These are phyloP conservation scores for Phaffia australis DNA, from an alignment of 768 basidiomycete genomes.

Conservation along the genomic window DNA sequence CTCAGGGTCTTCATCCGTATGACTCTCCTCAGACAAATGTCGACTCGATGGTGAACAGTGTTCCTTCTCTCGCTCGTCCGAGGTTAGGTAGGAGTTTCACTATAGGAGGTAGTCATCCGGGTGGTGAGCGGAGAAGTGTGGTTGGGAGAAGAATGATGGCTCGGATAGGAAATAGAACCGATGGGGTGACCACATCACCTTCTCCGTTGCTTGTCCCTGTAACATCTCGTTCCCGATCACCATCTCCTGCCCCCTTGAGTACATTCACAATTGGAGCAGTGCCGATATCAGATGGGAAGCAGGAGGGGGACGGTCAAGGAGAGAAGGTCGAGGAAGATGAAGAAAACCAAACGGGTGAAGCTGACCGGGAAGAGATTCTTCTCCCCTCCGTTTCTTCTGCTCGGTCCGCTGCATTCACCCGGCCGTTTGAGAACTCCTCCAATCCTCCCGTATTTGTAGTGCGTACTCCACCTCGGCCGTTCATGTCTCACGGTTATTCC, in stretches of 20 bases:
- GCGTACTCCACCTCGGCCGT: not conserved
- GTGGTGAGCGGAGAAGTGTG: conserved; percentile 37
- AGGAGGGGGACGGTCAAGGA: too few relatives aligned
- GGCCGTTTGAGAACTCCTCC: not conserved
- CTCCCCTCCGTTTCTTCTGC: not conserved
- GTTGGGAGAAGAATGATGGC: conserved; percentile 39
- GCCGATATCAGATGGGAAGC: too few relatives aligned
- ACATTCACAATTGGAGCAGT: too few relatives aligned
- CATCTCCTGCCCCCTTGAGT: not conserved
- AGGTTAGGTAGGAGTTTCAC: conserved; percentile 36
- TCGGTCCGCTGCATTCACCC: not conserved
- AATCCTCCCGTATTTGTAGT: too few relatives aligned
- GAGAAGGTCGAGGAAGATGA: too few relatives aligned
- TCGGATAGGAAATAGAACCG: conserved; percentile 33
- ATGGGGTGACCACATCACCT: conserved; percentile 26
- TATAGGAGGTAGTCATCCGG: conserved; percentile 27
- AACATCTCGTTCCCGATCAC: not conserved
- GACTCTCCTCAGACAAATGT: not conserved
- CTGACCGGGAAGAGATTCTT: not conserved
- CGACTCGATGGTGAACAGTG: not conserved
- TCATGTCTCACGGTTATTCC: not conserved
- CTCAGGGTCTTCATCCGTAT: conserved; percentile 35
- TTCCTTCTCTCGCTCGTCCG: conserved; percentile 26
- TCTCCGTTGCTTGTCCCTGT: not conserved
- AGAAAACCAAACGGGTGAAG: too few relatives aligned